These are phyloP conservation scores for Coffea canephora DNA, from an alignment of 257 asterid species.

Conservation along the genomic window DNA sequence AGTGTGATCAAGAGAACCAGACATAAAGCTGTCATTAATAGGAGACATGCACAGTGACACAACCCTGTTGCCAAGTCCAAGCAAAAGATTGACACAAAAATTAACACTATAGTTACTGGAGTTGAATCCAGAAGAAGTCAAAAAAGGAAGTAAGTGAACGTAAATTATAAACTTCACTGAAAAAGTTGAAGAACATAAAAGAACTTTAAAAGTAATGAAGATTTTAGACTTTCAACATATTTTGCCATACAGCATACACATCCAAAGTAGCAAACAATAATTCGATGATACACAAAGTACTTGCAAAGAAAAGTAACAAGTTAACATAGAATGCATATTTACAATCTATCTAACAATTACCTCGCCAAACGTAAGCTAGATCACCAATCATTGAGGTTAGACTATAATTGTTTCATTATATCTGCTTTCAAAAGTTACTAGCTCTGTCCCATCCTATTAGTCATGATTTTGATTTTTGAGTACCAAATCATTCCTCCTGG, in stretches of 20 bases:
- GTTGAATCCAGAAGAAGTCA: background rate
- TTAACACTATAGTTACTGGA: background rate
- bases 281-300: background rate
- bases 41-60: slow-evolving; percentile 98
- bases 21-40: slow-evolving; percentile 87
- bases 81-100: slow-evolving; percentile 13
- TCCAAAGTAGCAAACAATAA: background rate
- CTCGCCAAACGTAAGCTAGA: too few species aligned
- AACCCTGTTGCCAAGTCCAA: slow-evolving; percentile 51
- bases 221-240: background rate
- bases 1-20: slow-evolving; percentile 95
- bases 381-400: background rate
- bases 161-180: background rate
- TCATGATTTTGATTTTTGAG: too few species aligned
- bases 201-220: background rate
- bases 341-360: too few species aligned
- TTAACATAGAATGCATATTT: background rate
- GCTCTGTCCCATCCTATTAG: too few species aligned
- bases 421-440: background rate
- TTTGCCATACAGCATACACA: background rate
- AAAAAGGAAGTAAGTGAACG: background rate
- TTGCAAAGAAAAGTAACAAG: background rate
- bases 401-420: background rate
- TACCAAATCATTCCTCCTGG: too few species aligned
- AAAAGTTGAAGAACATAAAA: background rate